Base-by-base conservation (phyloP, 78 protist genomes). In the Speleostelium caveatum region DNA sequence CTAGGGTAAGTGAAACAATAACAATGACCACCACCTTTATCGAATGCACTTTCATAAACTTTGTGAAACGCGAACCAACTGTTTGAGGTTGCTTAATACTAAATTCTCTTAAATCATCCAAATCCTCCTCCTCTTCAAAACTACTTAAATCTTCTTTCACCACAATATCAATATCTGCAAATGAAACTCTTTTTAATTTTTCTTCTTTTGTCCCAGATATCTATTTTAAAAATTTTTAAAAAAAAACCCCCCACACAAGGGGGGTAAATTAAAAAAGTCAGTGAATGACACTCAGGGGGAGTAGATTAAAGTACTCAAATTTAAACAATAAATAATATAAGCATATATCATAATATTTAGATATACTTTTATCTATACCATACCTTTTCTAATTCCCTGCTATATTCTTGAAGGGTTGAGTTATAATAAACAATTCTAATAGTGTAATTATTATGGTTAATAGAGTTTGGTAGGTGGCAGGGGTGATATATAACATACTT, bases 41-140 rank as follows among this genome's bases (percentile, higher is more conserved):
- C 19, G 88, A 55, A 66, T 79, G 73, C 32, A 59, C 49, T 26
- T 63, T 67, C 30, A 79, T 56, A 38, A 79, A 79, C 19, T 28
- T 55, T 55, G 35, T 55, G 38, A 51, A 65, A 19, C 49, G 30
- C 16, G 65, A 33, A 22, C 12, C 0, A 3, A 19, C 32, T 8
- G 73, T 45, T 35, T 41, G 33, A 5, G 32, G 19, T 65, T 63
- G n/a, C 4, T 24, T 24, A 24, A 26, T 26, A 30, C 19, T 42
- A 8, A 24, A 2, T 36, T 16, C 30, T 79, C 88, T 65, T 36
- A 79, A 0, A 67, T 79, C 88, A 79, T 59, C 66, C 14, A 79
- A 38, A 79, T 79, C 88, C 19, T 79, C 88, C 19, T 79, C 88
- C 24, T 79, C 75, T 33, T 75, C 76, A 65, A 53, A 79, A 2